Base-by-base conservation (phyloP, 352 stramenopile species). In the Pythium sukuiense region DNA sequence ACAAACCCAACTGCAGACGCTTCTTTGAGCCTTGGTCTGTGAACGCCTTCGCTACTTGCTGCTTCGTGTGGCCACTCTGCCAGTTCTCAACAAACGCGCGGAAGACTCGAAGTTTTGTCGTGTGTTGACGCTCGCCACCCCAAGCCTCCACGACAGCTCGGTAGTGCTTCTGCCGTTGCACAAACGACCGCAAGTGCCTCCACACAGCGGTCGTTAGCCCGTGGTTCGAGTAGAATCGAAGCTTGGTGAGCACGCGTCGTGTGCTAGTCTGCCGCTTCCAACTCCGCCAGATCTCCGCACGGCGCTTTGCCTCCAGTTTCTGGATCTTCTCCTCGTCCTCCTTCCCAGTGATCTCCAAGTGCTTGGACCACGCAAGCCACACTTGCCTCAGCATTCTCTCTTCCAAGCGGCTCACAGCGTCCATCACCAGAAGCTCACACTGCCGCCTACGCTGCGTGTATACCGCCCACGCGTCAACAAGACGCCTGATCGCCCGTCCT, bases 1-100 rank as follows among this genome's bases (percentile, higher is more conserved):
- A 57, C 1, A 70, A 12, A 59, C 13, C 30, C n/a, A 59, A n/a
- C 33, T 45, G 54, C 18, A 59, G 11, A 1, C 54, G 32, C 14
- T 20, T 30, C n/a, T 20, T 12, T 6, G 8, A 35, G 9, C 20
- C 32, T 6, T 33, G 30, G 37, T 20, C n/a, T 3, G n/a, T 30
- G 30, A 59, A 59, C 2, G 1, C 30, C 16, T 16, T 3, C 1
- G 35, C 54, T 1, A 30, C 20, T 20, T 32, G 35, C 32, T 49
- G 54, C 32, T 33, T 46, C n/a, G n/a, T 37, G n/a, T 59, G 6
- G 18, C 32, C 14, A 6, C n/a, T 24, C 32, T 48, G 18, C 54
- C 54, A 35, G 14, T 49, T 59, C 7, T 32, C 54, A 6, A 33
- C 35, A 18, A 59, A 49, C 9, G 33, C 54, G 4, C n/a, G 12